Conservation (phyloP, 2,329 filamentous ascomycete genomes). For the Epichloe festucae region DNA sequence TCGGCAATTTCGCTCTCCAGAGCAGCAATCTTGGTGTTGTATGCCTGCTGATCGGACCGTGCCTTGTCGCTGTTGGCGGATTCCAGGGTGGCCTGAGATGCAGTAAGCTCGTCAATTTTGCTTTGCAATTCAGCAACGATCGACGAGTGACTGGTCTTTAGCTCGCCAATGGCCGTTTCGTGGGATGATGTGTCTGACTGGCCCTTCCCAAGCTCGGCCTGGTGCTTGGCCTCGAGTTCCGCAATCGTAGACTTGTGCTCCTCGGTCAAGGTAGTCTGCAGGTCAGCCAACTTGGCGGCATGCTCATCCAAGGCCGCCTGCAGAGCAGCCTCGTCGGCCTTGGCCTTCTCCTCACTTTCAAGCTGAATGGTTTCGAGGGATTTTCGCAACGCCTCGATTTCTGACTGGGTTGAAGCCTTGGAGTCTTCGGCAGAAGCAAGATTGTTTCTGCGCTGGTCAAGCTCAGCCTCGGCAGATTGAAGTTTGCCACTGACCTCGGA, state of each 20-base stretch:
- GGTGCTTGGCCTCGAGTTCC: conserved; percentile 40
- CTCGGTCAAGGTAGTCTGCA: conserved; percentile 35
- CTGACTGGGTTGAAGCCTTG: conserved; percentile 34
- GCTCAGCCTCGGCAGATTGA: conserved; percentile 34
- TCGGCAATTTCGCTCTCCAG: conserved; percentile 40
- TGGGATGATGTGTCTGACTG: conserved; percentile 31
- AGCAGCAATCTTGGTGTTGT: conserved; percentile 30
- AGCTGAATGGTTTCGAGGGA: conserved; percentile 31
- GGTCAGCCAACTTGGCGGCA: conserved; percentile 32
- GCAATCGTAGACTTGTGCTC: conserved; percentile 36
- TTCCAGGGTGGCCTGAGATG: conserved; percentile 32
- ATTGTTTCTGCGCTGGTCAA: conserved; percentile 36
- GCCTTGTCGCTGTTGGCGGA: conserved; percentile 30
- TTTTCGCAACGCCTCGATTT: conserved; percentile 35
- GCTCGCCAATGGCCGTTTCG: conserved; percentile 34
- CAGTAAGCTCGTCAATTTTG: conserved; percentile 39
- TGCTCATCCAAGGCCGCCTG: conserved; percentile 33
- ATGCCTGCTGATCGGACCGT: conserved; percentile 31
- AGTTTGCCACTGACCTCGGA: conserved; percentile 38
- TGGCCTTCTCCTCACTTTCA: conserved; percentile 22
- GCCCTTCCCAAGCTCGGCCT: conserved; percentile 34
- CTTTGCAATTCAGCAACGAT: conserved; percentile 36
- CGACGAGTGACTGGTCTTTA: conserved; percentile 37
- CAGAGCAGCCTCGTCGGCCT: conserved; percentile 19
- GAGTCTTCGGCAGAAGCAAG: conserved; percentile 33